phyloP scores from a whole-genome alignment of 768 basidiomycete genomes.

The Lactarius sanguifluus region DNA sequence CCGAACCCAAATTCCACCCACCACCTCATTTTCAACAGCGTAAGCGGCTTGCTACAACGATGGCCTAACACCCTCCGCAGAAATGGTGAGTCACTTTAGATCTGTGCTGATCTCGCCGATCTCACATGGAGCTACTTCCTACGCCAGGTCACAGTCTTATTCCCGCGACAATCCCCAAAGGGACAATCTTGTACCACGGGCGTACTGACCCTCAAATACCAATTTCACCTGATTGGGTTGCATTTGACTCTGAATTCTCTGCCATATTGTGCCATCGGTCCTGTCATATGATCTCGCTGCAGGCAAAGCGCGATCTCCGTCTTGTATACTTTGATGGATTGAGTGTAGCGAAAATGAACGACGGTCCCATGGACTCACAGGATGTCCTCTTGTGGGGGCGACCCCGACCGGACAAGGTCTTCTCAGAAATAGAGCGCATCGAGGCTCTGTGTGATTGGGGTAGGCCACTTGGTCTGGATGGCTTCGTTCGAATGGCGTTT shows the following conservation, averaged over 20 bases:
- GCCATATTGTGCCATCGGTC: slow-evolving; percentile 15
- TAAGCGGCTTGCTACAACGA: slow-evolving; percentile 39
- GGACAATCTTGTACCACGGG: slow-evolving; percentile 29
- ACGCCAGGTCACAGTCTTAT: slow-evolving; percentile 24
- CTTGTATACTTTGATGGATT: slow-evolving; percentile 28
- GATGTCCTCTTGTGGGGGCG: slow-evolving; percentile 39
- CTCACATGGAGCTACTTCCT: neutral
- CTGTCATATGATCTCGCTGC: slow-evolving; percentile 17
- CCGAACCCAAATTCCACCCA: slow-evolving; percentile 36
- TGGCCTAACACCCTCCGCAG: slow-evolving; percentile 40
- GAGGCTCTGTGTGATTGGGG: slow-evolving; percentile 39
- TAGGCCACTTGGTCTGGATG: slow-evolving; percentile 36
- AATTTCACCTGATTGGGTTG: slow-evolving; percentile 23
- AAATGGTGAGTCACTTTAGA: slow-evolving; percentile 21
- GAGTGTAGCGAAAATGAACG: slow-evolving; percentile 28
- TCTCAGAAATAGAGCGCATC: slow-evolving; percentile 34
- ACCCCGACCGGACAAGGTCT: slow-evolving; percentile 27
- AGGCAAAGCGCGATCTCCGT: slow-evolving; percentile 23
- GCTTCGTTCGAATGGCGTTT: slow-evolving; percentile 34
- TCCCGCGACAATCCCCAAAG: slow-evolving; percentile 23
- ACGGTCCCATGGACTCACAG: slow-evolving; percentile 39
- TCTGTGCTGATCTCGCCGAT: neutral
- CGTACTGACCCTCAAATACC: slow-evolving; percentile 13
- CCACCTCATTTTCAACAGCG: slow-evolving; percentile 39
- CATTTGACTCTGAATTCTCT: slow-evolving; percentile 27